phyloP scores from a whole-genome alignment of 768 basidiomycete genomes.

The Butyriboletus loyo region DNA sequence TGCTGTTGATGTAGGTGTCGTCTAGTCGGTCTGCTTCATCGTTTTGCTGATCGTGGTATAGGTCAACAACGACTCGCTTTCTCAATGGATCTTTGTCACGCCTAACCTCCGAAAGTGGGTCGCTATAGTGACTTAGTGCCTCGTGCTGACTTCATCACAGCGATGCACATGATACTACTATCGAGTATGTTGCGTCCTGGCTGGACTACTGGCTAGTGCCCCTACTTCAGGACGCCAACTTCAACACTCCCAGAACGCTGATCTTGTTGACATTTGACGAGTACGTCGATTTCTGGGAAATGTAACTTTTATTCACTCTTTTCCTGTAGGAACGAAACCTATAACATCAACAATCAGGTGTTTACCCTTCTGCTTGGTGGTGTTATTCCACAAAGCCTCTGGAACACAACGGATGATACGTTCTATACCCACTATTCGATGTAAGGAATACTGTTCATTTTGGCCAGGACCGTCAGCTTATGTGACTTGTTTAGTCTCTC shows the following conservation, averaged over 20 bases:
- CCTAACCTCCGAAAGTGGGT: slow-evolving; percentile 47
- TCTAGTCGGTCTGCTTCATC: not conserved
- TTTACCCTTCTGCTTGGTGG: slow-evolving; percentile 44
- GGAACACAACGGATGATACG: slow-evolving; percentile 46
- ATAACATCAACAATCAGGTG: slow-evolving; percentile 45
- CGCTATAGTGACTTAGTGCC: not conserved
- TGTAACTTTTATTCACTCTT: not conserved
- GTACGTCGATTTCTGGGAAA: slow-evolving; percentile 29
- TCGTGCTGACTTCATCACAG: slow-evolving; percentile 29
- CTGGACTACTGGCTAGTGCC: slow-evolving; percentile 50
- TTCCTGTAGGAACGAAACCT: slow-evolving; percentile 25
- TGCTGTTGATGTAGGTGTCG: slow-evolving; percentile 43
- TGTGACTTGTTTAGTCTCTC: slow-evolving; percentile 32
- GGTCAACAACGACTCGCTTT: slow-evolving; percentile 40
- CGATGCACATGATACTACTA: slow-evolving; percentile 59
- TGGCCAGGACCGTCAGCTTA: not conserved
- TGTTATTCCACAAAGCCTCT: slow-evolving; percentile 40
- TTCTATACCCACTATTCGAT: slow-evolving; percentile 63
- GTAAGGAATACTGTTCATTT: slow-evolving; percentile 7
- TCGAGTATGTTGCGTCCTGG: slow-evolving; percentile 47
- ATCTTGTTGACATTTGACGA: slow-evolving; percentile 66
- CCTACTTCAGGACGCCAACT: slow-evolving; percentile 45
- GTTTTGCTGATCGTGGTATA: slow-evolving; percentile 4
- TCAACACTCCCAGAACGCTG: slow-evolving; percentile 54
- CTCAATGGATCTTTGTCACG: slow-evolving; percentile 62